These are phyloP conservation scores for Starmerella tilneyi DNA, from an alignment of 805 yeast genomes.

Conservation along the genomic window DNA sequence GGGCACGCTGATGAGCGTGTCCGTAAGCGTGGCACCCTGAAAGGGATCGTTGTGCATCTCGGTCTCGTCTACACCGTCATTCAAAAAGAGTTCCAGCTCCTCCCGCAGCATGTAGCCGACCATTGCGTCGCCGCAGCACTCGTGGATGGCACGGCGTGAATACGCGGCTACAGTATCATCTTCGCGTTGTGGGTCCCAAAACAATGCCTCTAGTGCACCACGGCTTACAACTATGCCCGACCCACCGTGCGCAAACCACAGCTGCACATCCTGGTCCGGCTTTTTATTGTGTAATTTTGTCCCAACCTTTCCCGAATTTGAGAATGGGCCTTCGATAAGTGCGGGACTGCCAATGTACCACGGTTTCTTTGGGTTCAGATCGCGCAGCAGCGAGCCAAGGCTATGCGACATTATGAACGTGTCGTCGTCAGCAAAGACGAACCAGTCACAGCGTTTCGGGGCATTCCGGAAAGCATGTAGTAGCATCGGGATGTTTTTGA, in stretches of 20 bases:
- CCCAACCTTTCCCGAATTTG: constrained; percentile 10
- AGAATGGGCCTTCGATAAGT: constrained; percentile 5
- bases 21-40: constrained; percentile 30
- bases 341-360: constrained; percentile 29
- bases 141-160: constrained; percentile 21
- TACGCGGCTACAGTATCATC: constrained; percentile 18
- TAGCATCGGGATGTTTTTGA: constrained; percentile 34
- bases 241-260: constrained; percentile 35
- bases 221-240: constrained; percentile 32
- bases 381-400: constrained; percentile 25
- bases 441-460: constrained; percentile 31
- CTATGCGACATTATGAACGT: constrained; percentile 28
- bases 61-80: constrained; percentile 5
- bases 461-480: constrained; percentile 30
- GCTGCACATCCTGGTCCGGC: constrained; percentile 13
- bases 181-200: constrained; percentile 27
- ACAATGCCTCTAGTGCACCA: constrained; percentile 27
- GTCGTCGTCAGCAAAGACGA: constrained; percentile 33
- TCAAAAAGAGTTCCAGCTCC: constrained; percentile 20
- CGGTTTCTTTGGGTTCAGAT: constrained; percentile 27
- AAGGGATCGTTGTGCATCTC: constrained; percentile 22
- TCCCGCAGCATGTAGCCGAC: constrained; percentile 28
- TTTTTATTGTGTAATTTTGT: background rate
- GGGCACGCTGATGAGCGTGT: constrained; percentile 16
- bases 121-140: constrained; percentile 34